A percentile compares a stretch with the other conserved stretches of the same genome.
phyloP scores from a whole-genome alignment of 805 yeast genomes.

The Candida piceae region DNA sequence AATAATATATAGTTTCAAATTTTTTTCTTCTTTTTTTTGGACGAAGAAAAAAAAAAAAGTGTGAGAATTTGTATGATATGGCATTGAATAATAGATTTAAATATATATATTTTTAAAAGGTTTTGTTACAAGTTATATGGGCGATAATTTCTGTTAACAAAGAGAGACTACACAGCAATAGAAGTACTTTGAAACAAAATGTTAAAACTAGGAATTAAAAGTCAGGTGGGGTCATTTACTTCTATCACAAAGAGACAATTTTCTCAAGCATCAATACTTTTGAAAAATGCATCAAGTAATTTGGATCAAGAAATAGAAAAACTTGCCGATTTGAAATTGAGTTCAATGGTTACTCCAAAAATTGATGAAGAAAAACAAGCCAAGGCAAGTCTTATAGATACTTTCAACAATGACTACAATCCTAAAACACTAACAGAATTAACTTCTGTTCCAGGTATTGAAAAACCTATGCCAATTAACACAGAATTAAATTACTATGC shows the following conservation, averaged over 20 bases:
- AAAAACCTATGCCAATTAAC: slow-evolving; percentile 73
- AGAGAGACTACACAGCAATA: neutral
- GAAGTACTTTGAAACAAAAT: neutral
- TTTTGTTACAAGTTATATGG: too few relatives aligned
- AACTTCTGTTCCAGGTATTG: slow-evolving; percentile 28
- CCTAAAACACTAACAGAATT: slow-evolving; percentile 35
- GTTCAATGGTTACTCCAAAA: slow-evolving; percentile 10
- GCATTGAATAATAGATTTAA: too few relatives aligned
- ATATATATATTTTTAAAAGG: too few relatives aligned
- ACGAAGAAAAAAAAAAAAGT: too few relatives aligned
- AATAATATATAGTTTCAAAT: too few relatives aligned
- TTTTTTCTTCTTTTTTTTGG: too few relatives aligned
- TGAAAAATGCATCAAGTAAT: slow-evolving; percentile 4
- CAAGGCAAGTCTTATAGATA: slow-evolving; percentile 21
- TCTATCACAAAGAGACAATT: slow-evolving; percentile 2
- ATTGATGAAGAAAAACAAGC: slow-evolving; percentile 13
- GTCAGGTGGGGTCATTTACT: neutral
- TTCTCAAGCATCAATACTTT: slow-evolving; percentile 2
- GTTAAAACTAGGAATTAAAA: slow-evolving; percentile 2
- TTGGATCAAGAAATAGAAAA: slow-evolving; percentile 23
- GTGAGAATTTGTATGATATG: too few relatives aligned
- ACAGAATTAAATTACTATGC: slow-evolving; percentile 78
- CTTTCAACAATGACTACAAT: slow-evolving; percentile 29
- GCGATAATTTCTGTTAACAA: neutral
- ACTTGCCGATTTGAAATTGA: slow-evolving; percentile 22